Base-by-base conservation (phyloP, 306 rosid genomes). In the Crotalaria pallida region DNA sequence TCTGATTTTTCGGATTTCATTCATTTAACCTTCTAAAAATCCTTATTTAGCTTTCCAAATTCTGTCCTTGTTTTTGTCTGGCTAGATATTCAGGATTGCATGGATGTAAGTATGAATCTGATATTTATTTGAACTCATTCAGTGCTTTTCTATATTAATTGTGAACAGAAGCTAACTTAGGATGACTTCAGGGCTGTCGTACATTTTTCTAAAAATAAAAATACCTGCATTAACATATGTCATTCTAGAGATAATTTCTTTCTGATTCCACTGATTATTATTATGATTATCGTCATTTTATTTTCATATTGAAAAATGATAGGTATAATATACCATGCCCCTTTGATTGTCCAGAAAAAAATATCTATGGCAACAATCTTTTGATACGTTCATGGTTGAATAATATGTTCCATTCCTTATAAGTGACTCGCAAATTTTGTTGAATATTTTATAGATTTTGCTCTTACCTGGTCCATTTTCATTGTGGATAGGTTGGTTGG, bases 401-500 rank as follows among this genome's bases (percentile, higher is more conserved):
- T 40, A 21, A 12, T 22, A 16, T 41, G 26, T 63, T 22, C 12
- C 51, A 12, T 23, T 1, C 34, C 19, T 63, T 13, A 7, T 3
- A 12, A 13, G 3, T 47, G 27, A 44, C 15, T 65, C 17, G 3
- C 11, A 8, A 45, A 9, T 57, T 49, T 70, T 49, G 17, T 5
- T 47, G 18, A 36, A 51, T 21, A 15, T 56, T 44, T 56, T 67
- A 22, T 24, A 33, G 45, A 52, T 48, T 11, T 3, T 55, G 23
- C n/a, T 66, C n/a, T n/a, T 66, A 18, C 57, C 48, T 10, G 7
- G 19, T 61, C 65, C 34, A 80, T 77, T 50, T 16, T 80, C 69
- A 38, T 49, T 55, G 62, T 78, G 51, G 72, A 47, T 76, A 85
- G 97, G 97, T 91, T 64, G 97, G 96, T 69, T 91, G 97, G 97